phyloP scores from a whole-genome alignment of 2,329 filamentous ascomycete species.

The Nemania sp. region DNA sequence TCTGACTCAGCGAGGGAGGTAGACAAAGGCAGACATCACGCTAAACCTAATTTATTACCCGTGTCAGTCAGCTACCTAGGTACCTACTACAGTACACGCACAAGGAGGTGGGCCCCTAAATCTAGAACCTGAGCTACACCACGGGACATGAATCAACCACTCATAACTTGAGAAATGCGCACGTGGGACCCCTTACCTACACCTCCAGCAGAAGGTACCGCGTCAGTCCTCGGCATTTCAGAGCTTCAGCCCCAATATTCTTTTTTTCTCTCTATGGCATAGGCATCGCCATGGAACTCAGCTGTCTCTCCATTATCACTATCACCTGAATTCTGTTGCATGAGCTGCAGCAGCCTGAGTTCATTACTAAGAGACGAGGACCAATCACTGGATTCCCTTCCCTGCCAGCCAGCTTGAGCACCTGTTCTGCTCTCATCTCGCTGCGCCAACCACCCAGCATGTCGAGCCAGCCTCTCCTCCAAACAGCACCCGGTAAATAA shows the following conservation, averaged over 20 bases:
- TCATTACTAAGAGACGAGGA: not conserved
- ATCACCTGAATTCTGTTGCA: constrained; percentile 4
- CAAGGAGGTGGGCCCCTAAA: too few relatives aligned
- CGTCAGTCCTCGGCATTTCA: not conserved
- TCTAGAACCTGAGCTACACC: too few relatives aligned
- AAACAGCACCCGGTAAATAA: constrained; percentile 80
- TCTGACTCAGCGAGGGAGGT: too few relatives aligned
- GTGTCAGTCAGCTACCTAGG: too few relatives aligned
- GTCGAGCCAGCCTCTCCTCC: constrained; percentile 96
- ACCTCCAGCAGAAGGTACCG: not conserved
- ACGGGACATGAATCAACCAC: not conserved
- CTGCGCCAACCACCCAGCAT: constrained; percentile 53
- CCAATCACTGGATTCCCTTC: not conserved
- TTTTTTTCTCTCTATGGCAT: constrained; percentile 9
- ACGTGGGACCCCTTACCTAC: constrained; percentile 13
- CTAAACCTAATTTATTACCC: too few relatives aligned
- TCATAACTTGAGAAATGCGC: constrained; percentile 10
- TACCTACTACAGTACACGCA: too few relatives aligned
- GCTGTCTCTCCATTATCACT: not conserved
- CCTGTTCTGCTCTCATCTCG: not conserved
- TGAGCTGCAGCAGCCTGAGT: not conserved
- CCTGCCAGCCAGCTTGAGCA: not conserved
- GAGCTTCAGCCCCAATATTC: constrained; percentile 11
- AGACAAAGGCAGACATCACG: too few relatives aligned
- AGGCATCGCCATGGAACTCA: constrained; percentile 12